A percentile compares a stretch with the other conserved stretches of the same genome.
Conservation (phyloP, 371 early-diverging fungal species). For the Rhizopus microsporus region DNA sequence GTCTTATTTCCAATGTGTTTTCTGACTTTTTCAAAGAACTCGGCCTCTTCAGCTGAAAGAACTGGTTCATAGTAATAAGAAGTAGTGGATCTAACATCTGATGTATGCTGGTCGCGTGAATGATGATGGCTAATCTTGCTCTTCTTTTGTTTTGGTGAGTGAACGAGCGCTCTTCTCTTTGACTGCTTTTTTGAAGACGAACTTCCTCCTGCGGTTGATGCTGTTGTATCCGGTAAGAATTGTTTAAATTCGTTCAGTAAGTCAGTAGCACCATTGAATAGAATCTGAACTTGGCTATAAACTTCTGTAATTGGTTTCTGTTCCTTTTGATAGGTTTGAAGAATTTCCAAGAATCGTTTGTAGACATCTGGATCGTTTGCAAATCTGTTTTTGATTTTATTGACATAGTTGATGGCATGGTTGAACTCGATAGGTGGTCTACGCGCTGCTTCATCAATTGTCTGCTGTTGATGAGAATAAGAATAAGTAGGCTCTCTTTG, state of each 20-base stretch:
- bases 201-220: neutral
- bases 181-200: neutral
- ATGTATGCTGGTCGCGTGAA: slow-evolving; percentile 3
- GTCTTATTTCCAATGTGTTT: slow-evolving; percentile 74
- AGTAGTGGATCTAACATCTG: slow-evolving; percentile 17
- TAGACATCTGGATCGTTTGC: slow-evolving; percentile 80
- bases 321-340: slow-evolving; percentile 92
- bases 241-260: slow-evolving; percentile 94
- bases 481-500: slow-evolving; percentile 4
- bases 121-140: slow-evolving; percentile 9
- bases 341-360: slow-evolving; percentile 89
- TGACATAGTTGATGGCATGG: slow-evolving; percentile 95
- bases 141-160: slow-evolving; percentile 13
- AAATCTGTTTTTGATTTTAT: slow-evolving; percentile 95
- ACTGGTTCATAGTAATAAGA: slow-evolving; percentile 13
- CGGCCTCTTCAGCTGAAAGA: slow-evolving; percentile 67
- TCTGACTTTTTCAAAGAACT: slow-evolving; percentile 90
- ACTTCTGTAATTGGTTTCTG: slow-evolving; percentile 89
- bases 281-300: slow-evolving; percentile 79
- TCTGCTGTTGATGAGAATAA: slow-evolving; percentile 1
- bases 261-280: slow-evolving; percentile 86
- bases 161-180: neutral
- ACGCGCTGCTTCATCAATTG: slow-evolving; percentile 8
- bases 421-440: slow-evolving; percentile 84
- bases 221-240: slow-evolving; percentile 71